Base-by-base conservation (phyloP, 1,284 basidiomycete species). In the Pseudozyma sp. region DNA sequence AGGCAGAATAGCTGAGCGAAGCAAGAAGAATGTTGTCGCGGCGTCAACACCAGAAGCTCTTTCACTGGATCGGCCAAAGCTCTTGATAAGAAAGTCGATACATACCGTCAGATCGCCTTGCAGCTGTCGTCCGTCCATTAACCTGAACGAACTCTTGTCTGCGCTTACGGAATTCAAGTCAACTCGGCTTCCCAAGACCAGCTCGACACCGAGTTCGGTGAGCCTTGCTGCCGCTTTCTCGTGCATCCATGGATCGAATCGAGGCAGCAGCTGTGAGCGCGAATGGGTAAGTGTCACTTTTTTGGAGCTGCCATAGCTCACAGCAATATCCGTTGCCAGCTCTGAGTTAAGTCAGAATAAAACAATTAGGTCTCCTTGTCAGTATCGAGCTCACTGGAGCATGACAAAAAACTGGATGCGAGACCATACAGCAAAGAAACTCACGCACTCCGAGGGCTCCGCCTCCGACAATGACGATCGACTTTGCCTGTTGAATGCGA, bases 241-340 rank as follows among this genome's bases (percentile, higher is more conserved):
- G 69, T 75, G 73, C 73, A 75, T 69, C 65, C 71, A 74, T 16
- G 45, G 19, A 11, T 68, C 51, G 58, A 75, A 75, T 29, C 70
- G 52, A 30, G 73, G 73, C n/a, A 75, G 52, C 16, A 74, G 53
- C 33, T 51, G 40, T 13, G 30, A 9, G 24, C 57, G 45, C 14
- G 73, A 74, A 40, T 63, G 68, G 11, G 64, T 55, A 39, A 75
- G 46, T 2, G 64, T 75, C n/a, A 75, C 65, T 24, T 46, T 49
- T 43, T 75, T 75, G 0, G 62, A 50, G 16, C 19, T 19, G 9
- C 69, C 71, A 37, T 75, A 74, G 31, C 54, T 58, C 40, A 54
- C 54, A 7, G 73, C 73, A 24, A 75, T 75, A 34, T 75, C 73
- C 0, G 53, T 61, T 14, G 73, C 65, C 29, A 73, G 55, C 31